A percentile compares a stretch with the other conserved stretches of the same genome.
These are phyloP conservation scores for Medicago truncatula DNA, from an alignment of 306 rosid genomes.

Conservation along the genomic window MtrunA17r5.0-ANR NC_053045.1:30826001-30826500, in stretches of 20 bases:
- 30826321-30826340: constrained; percentile 99
- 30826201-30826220: constrained; percentile 99
- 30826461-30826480: constrained; percentile 66
- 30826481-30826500: constrained; percentile 98
- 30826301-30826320: constrained; percentile 89
- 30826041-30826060: constrained; percentile 69
- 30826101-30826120: constrained; percentile 25
- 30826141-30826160: constrained; percentile 91
- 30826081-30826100: constrained; percentile 11
- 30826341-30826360: constrained; percentile 39
- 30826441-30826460: constrained; percentile 36
- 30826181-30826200: constrained; percentile 93
- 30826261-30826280: not conserved
- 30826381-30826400: constrained; percentile 49
- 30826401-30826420: constrained; percentile 35
- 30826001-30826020: constrained; percentile 95
- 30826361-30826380: constrained; percentile 31
- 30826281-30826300: constrained; percentile 8
- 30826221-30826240: constrained; percentile 38
- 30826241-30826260: constrained; percentile 7
- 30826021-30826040: constrained; percentile 86
- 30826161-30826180: constrained; percentile 93
- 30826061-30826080: constrained; percentile 7
- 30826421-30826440: constrained; percentile 48
- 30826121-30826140: constrained; percentile 74